These are phyloP conservation scores for Posidonia australis DNA, from an alignment of 106 monocot genomes.

Conservation along the genomic window DNA sequence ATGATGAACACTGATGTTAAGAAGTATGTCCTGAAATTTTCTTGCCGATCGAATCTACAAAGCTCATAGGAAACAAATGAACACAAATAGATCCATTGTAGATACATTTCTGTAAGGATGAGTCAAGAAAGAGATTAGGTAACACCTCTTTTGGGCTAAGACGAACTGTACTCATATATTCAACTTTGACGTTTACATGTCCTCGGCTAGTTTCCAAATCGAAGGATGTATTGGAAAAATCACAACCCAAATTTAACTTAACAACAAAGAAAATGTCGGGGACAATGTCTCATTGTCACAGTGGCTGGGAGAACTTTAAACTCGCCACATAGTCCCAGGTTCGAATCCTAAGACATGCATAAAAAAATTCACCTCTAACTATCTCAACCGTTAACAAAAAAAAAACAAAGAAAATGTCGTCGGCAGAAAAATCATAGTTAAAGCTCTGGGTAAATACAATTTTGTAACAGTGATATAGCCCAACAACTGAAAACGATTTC, in stretches of 20 bases:
- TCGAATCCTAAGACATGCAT: no score
- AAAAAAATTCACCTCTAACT: no score
- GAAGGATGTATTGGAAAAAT: conserved; percentile 28
- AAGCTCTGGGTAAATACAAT: conserved; percentile 25
- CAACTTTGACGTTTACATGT: conserved; percentile 20
- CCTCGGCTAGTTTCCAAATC: conserved; percentile 22
- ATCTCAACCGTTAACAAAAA: no score
- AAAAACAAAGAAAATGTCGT: conserved; percentile 23
- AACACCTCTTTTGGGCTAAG: conserved; percentile 8
- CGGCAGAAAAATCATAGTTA: conserved; percentile 1
- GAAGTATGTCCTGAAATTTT: conserved; percentile 34
- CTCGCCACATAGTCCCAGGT: no score
- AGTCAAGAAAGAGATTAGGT: background rate
- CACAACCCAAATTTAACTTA: conserved; percentile 44
- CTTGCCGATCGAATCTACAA: conserved; percentile 37
- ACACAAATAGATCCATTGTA: background rate
- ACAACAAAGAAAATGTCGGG: no score
- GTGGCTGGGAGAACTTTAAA: no score
- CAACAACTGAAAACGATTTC: conserved; percentile 32
- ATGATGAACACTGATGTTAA: conserved; percentile 35
- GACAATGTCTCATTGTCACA: no score
- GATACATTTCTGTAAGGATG: background rate
- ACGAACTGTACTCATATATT: conserved; percentile 17
- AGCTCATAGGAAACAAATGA: background rate
- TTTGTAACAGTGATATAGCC: conserved; percentile 44